Evolutionary conservation across 108 stramenopile species (phyloP).

Genomic region (Parietichytrium sp.): DNA sequence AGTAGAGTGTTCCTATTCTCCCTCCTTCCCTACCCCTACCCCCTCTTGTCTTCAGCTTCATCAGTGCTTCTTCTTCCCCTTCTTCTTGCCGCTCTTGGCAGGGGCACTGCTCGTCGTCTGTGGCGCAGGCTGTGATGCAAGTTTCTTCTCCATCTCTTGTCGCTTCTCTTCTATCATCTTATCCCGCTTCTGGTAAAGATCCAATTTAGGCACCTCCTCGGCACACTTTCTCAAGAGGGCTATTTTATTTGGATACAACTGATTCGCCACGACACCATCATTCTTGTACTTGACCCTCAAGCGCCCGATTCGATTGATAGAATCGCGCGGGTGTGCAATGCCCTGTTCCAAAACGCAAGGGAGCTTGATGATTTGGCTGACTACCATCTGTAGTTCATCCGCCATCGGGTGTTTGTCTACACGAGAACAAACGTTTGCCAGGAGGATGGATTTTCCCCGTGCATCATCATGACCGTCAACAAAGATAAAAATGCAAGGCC

Average conservation of each 20-base stretch:
- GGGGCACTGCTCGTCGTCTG: neutral
- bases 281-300: constrained; percentile 33
- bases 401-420: too few species aligned
- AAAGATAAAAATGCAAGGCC: too few species aligned
- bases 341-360: too few species aligned
- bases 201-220: neutral
- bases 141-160: neutral
- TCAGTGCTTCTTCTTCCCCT: constrained; percentile 34
- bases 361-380: too few species aligned
- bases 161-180: neutral
- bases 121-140: neutral
- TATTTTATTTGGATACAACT: neutral
- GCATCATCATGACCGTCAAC: too few species aligned
- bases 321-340: constrained; percentile 22
- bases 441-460: too few species aligned
- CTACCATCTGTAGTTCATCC: too few species aligned
- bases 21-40: too few species aligned
- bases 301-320: constrained; percentile 14
- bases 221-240: neutral
- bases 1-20: too few species aligned
- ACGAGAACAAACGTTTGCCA: too few species aligned
- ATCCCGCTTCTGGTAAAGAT: neutral
- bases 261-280: neutral
- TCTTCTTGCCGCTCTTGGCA: neutral
- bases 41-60: too few species aligned